Evolutionary conservation across 768 basidiomycete genomes (phyloP).

Genomic region (Tephrocybe sp.): DNA sequence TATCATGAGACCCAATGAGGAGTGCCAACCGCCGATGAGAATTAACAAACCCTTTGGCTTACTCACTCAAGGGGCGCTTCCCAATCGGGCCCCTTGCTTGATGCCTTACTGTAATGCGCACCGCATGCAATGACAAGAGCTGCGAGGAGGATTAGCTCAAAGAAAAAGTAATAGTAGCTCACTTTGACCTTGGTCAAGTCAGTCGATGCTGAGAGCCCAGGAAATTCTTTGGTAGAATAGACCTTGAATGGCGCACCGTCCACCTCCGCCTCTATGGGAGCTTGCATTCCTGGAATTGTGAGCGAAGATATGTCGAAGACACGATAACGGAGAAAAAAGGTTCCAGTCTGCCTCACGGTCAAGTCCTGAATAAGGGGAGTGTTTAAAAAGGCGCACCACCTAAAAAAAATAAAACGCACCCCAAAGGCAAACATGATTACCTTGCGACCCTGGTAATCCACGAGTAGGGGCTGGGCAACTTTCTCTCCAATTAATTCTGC

Average conservation of each 20-base stretch:
- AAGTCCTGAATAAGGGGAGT: slow-evolving; percentile 47
- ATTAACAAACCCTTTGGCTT: no score
- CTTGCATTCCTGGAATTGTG: slow-evolving; percentile 24
- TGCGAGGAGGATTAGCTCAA: no score
- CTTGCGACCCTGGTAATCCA: slow-evolving; percentile 52
- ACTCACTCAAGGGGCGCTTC: no score
- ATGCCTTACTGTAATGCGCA: no score
- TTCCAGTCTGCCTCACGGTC: slow-evolving; percentile 64
- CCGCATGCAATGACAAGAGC: no score
- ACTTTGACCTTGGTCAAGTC: slow-evolving; percentile 55
- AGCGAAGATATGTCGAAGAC: slow-evolving; percentile 58
- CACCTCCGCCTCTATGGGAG: slow-evolving; percentile 56
- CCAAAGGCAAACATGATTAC: slow-evolving; percentile 62
- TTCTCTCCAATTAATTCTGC: slow-evolving; percentile 55
- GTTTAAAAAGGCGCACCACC: background rate
- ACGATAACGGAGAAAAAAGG: slow-evolving; percentile 70
- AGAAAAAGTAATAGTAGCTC: no score
- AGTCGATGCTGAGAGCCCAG: slow-evolving; percentile 65
- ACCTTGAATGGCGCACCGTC: slow-evolving; percentile 67
- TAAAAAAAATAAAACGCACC: slow-evolving; percentile 31
- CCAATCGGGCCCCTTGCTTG: no score
- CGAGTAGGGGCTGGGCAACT: slow-evolving; percentile 52
- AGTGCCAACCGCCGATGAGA: no score
- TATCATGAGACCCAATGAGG: no score
- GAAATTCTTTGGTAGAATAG: slow-evolving; percentile 74